phyloP scores from a whole-genome alignment of 2,329 filamentous ascomycete species.

The Pseudocercospora crystallina region DNA sequence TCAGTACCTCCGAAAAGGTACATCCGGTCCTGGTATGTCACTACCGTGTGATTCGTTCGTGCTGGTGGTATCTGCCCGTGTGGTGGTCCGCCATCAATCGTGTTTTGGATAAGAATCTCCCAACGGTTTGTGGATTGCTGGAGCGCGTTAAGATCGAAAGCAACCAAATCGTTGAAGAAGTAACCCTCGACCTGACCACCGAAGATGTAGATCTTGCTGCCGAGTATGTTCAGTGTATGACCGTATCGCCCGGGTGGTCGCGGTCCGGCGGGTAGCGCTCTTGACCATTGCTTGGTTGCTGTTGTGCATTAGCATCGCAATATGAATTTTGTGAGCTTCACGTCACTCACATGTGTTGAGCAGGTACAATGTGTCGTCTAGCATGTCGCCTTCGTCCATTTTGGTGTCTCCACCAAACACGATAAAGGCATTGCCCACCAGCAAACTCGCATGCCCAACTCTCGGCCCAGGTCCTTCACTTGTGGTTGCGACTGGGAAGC shows the following conservation, averaged over 20 bases:
- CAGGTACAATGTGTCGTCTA: constrained; percentile 94
- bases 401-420: constrained; percentile 99
- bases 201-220: constrained; percentile 96
- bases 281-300: constrained; percentile 98
- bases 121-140: constrained; percentile 89
- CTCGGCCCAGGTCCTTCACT: constrained; percentile 92
- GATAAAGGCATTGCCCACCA: constrained; percentile 98
- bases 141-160: constrained; percentile 92
- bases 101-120: constrained; percentile 85
- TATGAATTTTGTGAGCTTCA: not conserved
- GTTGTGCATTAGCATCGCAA: constrained; percentile 8
- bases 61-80: constrained; percentile 75
- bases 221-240: constrained; percentile 92
- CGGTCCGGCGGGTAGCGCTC: constrained; percentile 81
- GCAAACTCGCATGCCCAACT: constrained; percentile 88
- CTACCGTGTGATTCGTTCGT: constrained; percentile 89
- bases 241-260: constrained; percentile 90
- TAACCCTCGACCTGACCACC: constrained; percentile 95
- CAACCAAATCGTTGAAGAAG: constrained; percentile 96
- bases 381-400: constrained; percentile 82
- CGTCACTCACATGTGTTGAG: constrained; percentile 85
- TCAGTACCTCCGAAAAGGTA: constrained; percentile 98
- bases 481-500: constrained; percentile 87
- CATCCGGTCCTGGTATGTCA: constrained; percentile 89
- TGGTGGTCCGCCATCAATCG: constrained; percentile 59